Base-by-base conservation (phyloP, 2,329 filamentous ascomycete species). In the Colletotrichum scovillei region DNA sequence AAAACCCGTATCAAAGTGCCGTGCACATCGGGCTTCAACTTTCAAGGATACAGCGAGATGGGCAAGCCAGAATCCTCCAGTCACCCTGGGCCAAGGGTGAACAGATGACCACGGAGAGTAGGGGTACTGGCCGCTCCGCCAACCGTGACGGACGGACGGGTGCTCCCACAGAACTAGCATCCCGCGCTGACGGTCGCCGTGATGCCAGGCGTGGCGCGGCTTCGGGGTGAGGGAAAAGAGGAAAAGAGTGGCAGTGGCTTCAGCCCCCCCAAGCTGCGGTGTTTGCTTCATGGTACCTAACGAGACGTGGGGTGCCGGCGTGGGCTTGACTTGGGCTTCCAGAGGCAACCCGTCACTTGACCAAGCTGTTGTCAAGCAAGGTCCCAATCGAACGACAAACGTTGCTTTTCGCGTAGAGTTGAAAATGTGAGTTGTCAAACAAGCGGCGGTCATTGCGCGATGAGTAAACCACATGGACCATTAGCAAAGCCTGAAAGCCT, bases 391-490 rank as follows among this genome's bases (percentile, higher is more conserved):
- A 19, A 55, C 53, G 35, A 32, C 30, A 53, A 16, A 55, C 42
- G 38, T 72, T 72, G 59, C 58, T 53, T 72, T 69, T 69, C 63
- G 42, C 8, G 38, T 38, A 16, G 24, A 28, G 22, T n/a, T 22
- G 28, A 11, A 12, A 53, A 49, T 32, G 65, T 72, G 69, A 69
- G 53, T 38, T 69, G 69, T 64, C 65, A 69, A 64, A 73, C 60
- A 63, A 73, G 56, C 38, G 32, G 28, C 52, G 60, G 60, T 60
- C 71, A 57, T 62, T 71, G 70, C 67, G 46, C 52, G 53, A 70
- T 57, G 65, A 58, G 52, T 46, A 59, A 52, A 35, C 42, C 42
- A 14, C 22, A 19, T 35, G 12, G 35, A 26, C 46, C 26, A 59
- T 28, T 12, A 19, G n/a, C 38, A 38, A 42, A 60, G 62, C 24